A percentile compares a stretch with the other conserved stretches of the same genome.
Conservation (phyloP, 352 stramenopile species). For the Phytophthora sansomeana region DNA sequence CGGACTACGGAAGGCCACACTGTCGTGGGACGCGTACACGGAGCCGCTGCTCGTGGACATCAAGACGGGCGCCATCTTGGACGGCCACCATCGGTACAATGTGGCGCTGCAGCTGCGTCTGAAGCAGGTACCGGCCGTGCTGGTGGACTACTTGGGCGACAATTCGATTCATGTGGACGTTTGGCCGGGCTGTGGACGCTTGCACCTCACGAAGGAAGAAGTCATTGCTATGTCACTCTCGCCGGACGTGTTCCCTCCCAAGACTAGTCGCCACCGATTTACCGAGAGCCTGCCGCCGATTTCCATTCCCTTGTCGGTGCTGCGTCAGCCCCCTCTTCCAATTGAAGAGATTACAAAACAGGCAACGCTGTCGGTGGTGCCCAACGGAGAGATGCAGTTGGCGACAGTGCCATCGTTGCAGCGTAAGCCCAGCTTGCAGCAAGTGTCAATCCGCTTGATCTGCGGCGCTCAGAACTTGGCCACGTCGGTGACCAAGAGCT, state of each 20-base stretch:
- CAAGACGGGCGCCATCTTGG: slow-evolving; percentile 81
- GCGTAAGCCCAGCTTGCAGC: slow-evolving; percentile 54
- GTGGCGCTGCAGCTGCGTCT: slow-evolving; percentile 77
- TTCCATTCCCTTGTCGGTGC: slow-evolving; percentile 78
- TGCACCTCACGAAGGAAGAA: slow-evolving; percentile 75
- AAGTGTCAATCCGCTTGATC: slow-evolving; percentile 83
- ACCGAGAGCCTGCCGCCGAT: slow-evolving; percentile 83
- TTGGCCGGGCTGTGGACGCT: slow-evolving; percentile 77
- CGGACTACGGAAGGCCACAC: slow-evolving; percentile 77
- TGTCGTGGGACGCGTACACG: slow-evolving; percentile 86
- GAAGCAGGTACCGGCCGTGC: slow-evolving; percentile 75
- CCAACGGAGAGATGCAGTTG: slow-evolving; percentile 23
- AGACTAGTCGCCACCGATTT: slow-evolving; percentile 87
- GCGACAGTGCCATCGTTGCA: slow-evolving; percentile 24
- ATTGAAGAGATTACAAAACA: slow-evolving; percentile 50
- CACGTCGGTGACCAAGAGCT: slow-evolving; percentile 70
- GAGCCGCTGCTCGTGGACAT: slow-evolving; percentile 84
- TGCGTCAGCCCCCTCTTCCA: slow-evolving; percentile 67
- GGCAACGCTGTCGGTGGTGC: slow-evolving; percentile 4
- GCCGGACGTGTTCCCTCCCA: slow-evolving; percentile 82
- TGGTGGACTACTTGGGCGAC: slow-evolving; percentile 86
- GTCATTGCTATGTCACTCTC: slow-evolving; percentile 88
- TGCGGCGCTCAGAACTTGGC: slow-evolving; percentile 78
- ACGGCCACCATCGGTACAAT: slow-evolving; percentile 87
- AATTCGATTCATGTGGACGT: slow-evolving; percentile 80